These are phyloP conservation scores for Gossypium stocksii DNA, from an alignment of 345 rosid species.

Conservation along the genomic window DNA sequence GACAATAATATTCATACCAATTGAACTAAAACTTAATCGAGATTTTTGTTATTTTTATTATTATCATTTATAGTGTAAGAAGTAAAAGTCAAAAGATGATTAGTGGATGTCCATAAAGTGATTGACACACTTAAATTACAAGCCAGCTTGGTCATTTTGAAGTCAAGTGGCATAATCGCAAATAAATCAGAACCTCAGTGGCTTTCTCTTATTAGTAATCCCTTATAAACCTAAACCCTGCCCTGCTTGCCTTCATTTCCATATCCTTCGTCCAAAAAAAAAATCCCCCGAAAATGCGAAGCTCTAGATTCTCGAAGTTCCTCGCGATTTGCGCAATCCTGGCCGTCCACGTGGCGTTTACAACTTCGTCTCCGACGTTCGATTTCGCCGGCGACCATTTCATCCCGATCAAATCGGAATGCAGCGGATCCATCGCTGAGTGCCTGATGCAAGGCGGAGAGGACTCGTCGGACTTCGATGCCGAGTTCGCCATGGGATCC, in stretches of 20 bases:
- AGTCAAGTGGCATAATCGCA: conserved; percentile 34
- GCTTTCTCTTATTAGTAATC: conserved; percentile 6
- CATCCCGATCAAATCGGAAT: conserved; percentile 41
- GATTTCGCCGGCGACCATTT: conserved; percentile 30
- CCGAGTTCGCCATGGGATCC: conserved; percentile 62
- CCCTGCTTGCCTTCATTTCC: not conserved
- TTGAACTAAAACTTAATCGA: fast-evolving
- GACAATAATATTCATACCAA: fast-evolving
- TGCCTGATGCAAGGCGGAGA: conserved; percentile 43
- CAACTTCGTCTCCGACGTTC: conserved; percentile 29
- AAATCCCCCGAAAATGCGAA: conserved; percentile 24
- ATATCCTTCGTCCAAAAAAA: not conserved
- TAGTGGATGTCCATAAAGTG: conserved; percentile 8
- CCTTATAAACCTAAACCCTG: conserved; percentile 14
- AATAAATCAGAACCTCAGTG: conserved; percentile 18
- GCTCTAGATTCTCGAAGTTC: conserved; percentile 7
- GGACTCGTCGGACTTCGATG: conserved; percentile 29
- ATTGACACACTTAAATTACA: not conserved
- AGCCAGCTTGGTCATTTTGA: not conserved
- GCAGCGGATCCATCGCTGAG: conserved; percentile 66
- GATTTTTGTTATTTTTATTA: not conserved
- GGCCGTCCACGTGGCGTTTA: conserved; percentile 30
- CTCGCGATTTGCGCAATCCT: conserved; percentile 37
- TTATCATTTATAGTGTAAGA: not conserved
- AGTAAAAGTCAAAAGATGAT: conserved; percentile 7